These are phyloP conservation scores for Geoglossum cookeanum DNA, from an alignment of 2,329 filamentous ascomycete genomes.

Conservation along the genomic window DNA sequence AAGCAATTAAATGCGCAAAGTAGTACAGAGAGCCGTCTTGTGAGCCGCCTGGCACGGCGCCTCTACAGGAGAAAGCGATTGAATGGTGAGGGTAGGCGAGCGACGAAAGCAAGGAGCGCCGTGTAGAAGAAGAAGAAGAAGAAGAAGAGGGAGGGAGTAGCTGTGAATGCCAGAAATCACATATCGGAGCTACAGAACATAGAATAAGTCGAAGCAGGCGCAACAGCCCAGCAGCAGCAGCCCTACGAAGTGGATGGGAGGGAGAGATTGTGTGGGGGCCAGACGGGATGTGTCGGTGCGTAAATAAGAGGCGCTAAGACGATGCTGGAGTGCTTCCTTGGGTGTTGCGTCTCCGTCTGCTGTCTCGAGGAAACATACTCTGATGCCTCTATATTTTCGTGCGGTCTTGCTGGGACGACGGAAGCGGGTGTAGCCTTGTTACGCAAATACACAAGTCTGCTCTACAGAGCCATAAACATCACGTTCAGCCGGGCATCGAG, in stretches of 20 bases:
- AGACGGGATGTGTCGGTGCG: neutral
- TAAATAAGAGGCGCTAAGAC: neutral
- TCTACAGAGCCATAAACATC: neutral
- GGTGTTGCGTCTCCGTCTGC: too few relatives aligned
- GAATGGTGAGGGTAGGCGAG: neutral
- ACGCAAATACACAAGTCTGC: neutral
- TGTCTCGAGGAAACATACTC: too few relatives aligned
- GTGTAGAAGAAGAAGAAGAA: neutral
- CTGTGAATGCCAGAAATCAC: slow-evolving; percentile 1
- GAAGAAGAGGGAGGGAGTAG: too few relatives aligned
- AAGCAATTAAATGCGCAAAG: neutral
- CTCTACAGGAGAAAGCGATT: neutral
- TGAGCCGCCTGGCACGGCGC: neutral
- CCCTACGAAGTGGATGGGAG: neutral
- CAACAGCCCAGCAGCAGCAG: slow-evolving; percentile 1
- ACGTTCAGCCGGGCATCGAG: neutral
- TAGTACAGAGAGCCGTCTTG: neutral
- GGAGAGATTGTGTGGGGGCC: neutral
- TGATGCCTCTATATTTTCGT: too few relatives aligned
- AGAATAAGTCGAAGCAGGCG: neutral
- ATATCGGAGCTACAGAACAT: neutral
- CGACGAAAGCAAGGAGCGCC: neutral
- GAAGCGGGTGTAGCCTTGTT: too few relatives aligned
- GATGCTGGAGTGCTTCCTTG: too few relatives aligned
- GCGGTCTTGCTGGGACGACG: too few relatives aligned